phyloP scores from a whole-genome alignment of 2,329 filamentous ascomycete species.

The Trichoderma asperellum region DNA sequence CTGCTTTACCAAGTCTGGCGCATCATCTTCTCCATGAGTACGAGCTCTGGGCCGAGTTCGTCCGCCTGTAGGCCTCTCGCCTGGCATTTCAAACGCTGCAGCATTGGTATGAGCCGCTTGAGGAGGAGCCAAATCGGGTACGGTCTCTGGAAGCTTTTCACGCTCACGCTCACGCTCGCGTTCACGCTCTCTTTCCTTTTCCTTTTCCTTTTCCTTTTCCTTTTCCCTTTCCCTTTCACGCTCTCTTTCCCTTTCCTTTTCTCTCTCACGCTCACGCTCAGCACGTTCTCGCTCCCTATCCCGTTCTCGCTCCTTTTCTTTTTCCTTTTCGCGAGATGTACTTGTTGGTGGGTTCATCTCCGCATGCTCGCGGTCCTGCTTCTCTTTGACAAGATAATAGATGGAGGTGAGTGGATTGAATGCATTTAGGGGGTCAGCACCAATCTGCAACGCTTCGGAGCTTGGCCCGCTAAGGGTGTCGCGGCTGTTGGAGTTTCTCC shows the following conservation, averaged over 20 bases:
- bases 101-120: slow-evolving; percentile 89
- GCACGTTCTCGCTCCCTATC: slow-evolving; percentile 35
- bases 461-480: slow-evolving; percentile 87
- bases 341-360: slow-evolving; percentile 53
- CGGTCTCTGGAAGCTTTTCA: slow-evolving; percentile 50
- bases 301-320: slow-evolving; percentile 36
- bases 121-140: slow-evolving; percentile 79
- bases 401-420: slow-evolving; percentile 91
- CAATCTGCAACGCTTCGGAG: slow-evolving; percentile 79
- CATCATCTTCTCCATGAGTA: slow-evolving; percentile 93
- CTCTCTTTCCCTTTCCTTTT: slow-evolving; percentile 34
- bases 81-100: slow-evolving; percentile 82
- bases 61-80: slow-evolving; percentile 83
- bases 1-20: slow-evolving; percentile 60
- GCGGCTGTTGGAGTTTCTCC: slow-evolving; percentile 86
- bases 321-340: slow-evolving; percentile 40
- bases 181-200: slow-evolving; percentile 35
- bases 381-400: slow-evolving; percentile 95
- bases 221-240: slow-evolving; percentile 38
- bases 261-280: slow-evolving; percentile 37
- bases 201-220: background rate
- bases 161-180: slow-evolving; percentile 37
- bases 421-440: slow-evolving; percentile 87
- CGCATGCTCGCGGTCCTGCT: slow-evolving; percentile 75
- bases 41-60: slow-evolving; percentile 82